These are phyloP conservation scores for Cystofilobasidium bisporidii DNA, from an alignment of 768 basidiomycete species.

Conservation along the genomic window DNA sequence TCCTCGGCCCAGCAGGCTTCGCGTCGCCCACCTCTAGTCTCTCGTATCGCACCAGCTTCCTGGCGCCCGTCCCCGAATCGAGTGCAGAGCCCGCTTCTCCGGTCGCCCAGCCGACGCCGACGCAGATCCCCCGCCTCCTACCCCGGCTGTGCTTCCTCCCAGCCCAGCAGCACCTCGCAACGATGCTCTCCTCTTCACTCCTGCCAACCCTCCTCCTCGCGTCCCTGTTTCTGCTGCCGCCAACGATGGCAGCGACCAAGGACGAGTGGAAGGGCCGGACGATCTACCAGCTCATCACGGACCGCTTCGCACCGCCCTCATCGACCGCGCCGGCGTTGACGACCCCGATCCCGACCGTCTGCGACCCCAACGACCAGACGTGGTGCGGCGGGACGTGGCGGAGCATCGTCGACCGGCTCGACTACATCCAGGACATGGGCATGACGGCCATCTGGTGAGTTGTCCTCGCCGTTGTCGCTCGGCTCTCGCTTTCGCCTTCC, in stretches of 20 bases:
- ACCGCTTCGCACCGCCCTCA: constrained; percentile 61
- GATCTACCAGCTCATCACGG: constrained; percentile 72
- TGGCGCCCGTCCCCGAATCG: no score
- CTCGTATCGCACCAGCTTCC: no score
- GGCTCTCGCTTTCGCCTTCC: background rate
- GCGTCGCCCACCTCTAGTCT: no score
- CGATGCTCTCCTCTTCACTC: background rate
- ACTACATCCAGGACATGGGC: constrained; percentile 72
- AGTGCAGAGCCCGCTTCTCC: no score
- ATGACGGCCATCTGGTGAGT: constrained; percentile 66
- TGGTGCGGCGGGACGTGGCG: constrained; percentile 82
- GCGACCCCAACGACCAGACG: constrained; percentile 54
- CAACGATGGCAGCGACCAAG: constrained; percentile 49
- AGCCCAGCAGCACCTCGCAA: background rate
- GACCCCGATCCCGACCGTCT: constrained; percentile 40
- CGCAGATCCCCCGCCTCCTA: no score
- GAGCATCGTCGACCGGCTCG: constrained; percentile 62
- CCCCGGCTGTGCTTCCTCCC: background rate
- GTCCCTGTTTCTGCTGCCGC: background rate
- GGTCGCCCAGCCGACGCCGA: no score
- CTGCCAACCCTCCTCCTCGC: background rate
- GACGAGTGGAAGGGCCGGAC: constrained; percentile 67
- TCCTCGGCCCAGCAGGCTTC: no score
- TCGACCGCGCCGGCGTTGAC: constrained; percentile 45
- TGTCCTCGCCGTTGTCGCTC: background rate